Percentiles rank a stretch among this genome's conserved stretches.
These are phyloP conservation scores for Hyaloperonospora brassicae DNA, from an alignment of 352 stramenopile genomes.

Conservation along the genomic window DNA sequence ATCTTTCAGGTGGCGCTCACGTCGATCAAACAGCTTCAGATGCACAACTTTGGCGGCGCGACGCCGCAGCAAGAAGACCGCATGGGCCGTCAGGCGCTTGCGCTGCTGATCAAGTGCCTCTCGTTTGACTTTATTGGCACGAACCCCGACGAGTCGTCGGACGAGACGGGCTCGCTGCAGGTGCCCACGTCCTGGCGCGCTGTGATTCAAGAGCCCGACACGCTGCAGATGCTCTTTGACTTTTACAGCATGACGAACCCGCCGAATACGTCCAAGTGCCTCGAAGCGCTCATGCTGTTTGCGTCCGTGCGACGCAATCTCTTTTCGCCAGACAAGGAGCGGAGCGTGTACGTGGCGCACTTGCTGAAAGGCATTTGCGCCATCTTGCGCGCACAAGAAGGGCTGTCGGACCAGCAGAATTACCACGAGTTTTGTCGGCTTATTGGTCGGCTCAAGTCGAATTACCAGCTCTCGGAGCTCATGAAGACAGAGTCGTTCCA, in stretches of 20 bases:
- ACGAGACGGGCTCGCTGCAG: conserved; percentile 96
- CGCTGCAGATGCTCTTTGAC: conserved; percentile 93
- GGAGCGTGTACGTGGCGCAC: conserved; percentile 88
- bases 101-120: conserved; percentile 91
- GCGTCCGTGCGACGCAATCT: conserved; percentile 93
- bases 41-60: conserved; percentile 76
- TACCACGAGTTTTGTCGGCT: conserved; percentile 99
- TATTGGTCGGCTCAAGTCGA: conserved; percentile 95
- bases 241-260: conserved; percentile 92
- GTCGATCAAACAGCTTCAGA: conserved; percentile 92
- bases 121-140: conserved; percentile 99
- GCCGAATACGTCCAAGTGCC: conserved; percentile 91
- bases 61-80: conserved; percentile 85
- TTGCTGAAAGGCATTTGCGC: conserved; percentile 91
- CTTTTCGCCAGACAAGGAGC: conserved; percentile 95
- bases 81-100: conserved; percentile 90
- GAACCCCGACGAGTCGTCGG: conserved; percentile 95
- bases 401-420: conserved; percentile 97
- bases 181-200: conserved; percentile 93
- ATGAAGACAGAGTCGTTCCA: conserved; percentile 95
- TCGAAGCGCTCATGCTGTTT: conserved; percentile 95
- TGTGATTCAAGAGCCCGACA: conserved; percentile 91
- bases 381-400: conserved; percentile 91
- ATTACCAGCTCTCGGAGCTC: conserved; percentile 96
- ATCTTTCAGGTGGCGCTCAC: conserved; percentile 96